Evolutionary conservation across 495 filamentous ascomycete species (phyloP).

Genomic region (Trichoderma erinaceum): DNA sequence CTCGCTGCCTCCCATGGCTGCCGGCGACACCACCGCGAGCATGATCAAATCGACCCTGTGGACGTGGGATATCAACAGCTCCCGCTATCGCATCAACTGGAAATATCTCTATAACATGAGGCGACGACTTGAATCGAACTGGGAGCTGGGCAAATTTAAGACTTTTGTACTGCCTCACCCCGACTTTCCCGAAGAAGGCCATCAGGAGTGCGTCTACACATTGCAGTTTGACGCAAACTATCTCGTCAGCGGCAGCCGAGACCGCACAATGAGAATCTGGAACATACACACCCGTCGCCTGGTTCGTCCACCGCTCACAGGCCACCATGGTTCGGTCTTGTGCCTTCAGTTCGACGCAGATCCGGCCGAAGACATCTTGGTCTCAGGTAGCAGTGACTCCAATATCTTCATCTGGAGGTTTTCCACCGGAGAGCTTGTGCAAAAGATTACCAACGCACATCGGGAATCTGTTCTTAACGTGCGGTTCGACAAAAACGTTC

Average conservation of each 20-base stretch:
- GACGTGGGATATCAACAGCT: slow-evolving; percentile 36
- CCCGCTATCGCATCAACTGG: slow-evolving; percentile 62
- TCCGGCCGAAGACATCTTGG: slow-evolving; percentile 80
- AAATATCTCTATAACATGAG: slow-evolving; percentile 86
- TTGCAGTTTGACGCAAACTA: slow-evolving; percentile 80
- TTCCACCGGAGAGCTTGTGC: slow-evolving; percentile 75
- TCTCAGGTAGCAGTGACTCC: slow-evolving; percentile 88
- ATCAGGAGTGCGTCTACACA: slow-evolving; percentile 90
- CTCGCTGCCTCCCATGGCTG: slow-evolving; percentile 26
- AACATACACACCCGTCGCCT: slow-evolving; percentile 75
- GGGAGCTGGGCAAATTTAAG: slow-evolving; percentile 70
- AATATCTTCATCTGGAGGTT: slow-evolving; percentile 89
- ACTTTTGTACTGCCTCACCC: slow-evolving; percentile 91
- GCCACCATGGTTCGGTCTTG: slow-evolving; percentile 80
- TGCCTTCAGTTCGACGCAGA: slow-evolving; percentile 96
- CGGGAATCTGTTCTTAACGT: slow-evolving; percentile 91
- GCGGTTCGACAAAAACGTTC: slow-evolving; percentile 79
- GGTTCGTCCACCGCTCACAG: slow-evolving; percentile 59
- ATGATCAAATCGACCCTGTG: slow-evolving; percentile 35
- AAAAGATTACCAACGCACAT: slow-evolving; percentile 69
- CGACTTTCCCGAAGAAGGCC: slow-evolving; percentile 71
- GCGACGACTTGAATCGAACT: slow-evolving; percentile 80
- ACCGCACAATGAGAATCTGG: slow-evolving; percentile 86
- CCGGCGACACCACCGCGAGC: slow-evolving; percentile 15
- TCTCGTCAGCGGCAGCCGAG: slow-evolving; percentile 89